Conservation (phyloP, 164 flowering plant species). For the Vitis rotundifolia region DNA sequence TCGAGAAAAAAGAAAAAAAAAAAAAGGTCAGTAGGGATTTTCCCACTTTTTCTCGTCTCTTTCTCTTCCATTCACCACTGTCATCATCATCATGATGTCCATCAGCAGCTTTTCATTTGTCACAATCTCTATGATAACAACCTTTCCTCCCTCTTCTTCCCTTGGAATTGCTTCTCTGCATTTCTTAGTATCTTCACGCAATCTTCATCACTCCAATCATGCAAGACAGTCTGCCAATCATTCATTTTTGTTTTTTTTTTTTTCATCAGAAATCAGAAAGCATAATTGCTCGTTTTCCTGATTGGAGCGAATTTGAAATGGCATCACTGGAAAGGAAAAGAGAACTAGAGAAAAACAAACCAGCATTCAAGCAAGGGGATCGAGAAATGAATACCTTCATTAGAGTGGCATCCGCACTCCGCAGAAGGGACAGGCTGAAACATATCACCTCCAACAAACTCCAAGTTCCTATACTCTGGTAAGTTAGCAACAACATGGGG, state of each 20-base stretch:
- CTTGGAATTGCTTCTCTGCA: slow-evolving; percentile 41
- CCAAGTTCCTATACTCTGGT: slow-evolving; percentile 7
- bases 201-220: slow-evolving; percentile 40
- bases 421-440: slow-evolving; percentile 22
- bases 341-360: too few relatives aligned
- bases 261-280: not conserved
- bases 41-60: slow-evolving; percentile 40
- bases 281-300: too few relatives aligned
- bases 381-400: slow-evolving; percentile 19
- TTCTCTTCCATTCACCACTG: slow-evolving; percentile 24
- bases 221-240: slow-evolving; percentile 34
- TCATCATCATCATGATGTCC: slow-evolving; percentile 45
- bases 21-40: slow-evolving; percentile 21
- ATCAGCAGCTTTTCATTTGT: slow-evolving; percentile 25
- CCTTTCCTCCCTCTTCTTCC: slow-evolving; percentile 42
- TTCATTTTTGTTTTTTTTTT: not conserved
- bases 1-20: too few relatives aligned
- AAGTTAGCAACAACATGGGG: slow-evolving; percentile 19
- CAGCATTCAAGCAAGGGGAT: too few relatives aligned
- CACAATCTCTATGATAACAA: slow-evolving; percentile 47
- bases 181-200: slow-evolving; percentile 36
- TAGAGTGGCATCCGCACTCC: slow-evolving; percentile 26
- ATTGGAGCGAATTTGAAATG: too few relatives aligned
- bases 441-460: slow-evolving; percentile 29
- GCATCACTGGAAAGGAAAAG: too few relatives aligned